A percentile compares a stretch with the other conserved stretches of the same genome.
Evolutionary conservation across 306 rosid species (phyloP).

Genomic region (Vachellia pachyceras): DNA sequence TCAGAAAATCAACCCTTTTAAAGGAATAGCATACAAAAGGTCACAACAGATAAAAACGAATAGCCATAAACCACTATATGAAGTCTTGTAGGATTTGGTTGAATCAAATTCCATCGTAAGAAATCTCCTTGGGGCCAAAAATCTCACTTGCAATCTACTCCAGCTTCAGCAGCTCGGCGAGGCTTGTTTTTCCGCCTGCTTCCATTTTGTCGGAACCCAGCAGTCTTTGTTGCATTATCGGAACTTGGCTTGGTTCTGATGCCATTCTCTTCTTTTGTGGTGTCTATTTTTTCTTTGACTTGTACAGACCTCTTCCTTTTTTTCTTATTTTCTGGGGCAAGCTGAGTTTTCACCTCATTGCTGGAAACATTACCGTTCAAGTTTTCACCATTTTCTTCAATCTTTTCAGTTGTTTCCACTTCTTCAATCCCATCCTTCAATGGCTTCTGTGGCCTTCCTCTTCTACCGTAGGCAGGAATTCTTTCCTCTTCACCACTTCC

Average conservation of each 20-base stretch:
- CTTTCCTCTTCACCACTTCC: slow-evolving; percentile 65
- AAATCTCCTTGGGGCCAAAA: slow-evolving; percentile 36
- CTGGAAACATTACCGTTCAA: slow-evolving; percentile 48
- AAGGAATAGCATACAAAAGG: slow-evolving; percentile 36
- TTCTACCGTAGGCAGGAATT: slow-evolving; percentile 61
- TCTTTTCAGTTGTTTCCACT: slow-evolving; percentile 55
- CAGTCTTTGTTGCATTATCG: slow-evolving; percentile 54
- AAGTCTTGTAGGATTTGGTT: slow-evolving; percentile 38
- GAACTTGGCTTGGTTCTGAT: slow-evolving; percentile 49
- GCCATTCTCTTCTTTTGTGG: slow-evolving; percentile 58
- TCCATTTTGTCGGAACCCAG: slow-evolving; percentile 80
- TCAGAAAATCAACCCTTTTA: slow-evolving; percentile 24
- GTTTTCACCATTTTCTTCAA: slow-evolving; percentile 62
- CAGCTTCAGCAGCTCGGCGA: slow-evolving; percentile 92
- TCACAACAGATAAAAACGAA: slow-evolving; percentile 33
- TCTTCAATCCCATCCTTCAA: slow-evolving; percentile 59
- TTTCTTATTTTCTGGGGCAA: slow-evolving; percentile 52
- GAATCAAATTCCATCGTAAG: slow-evolving; percentile 32
- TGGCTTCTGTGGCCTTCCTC: slow-evolving; percentile 72
- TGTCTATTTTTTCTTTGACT: slow-evolving; percentile 57
- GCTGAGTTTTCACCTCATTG: slow-evolving; percentile 54
- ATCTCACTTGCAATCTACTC: slow-evolving; percentile 79
- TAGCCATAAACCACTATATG: slow-evolving; percentile 39
- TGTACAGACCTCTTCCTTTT: slow-evolving; percentile 70
- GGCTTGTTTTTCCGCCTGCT: slow-evolving; percentile 93